phyloP scores from a whole-genome alignment of 257 asterid species.

The Solanum infundibuliforme region DNA sequence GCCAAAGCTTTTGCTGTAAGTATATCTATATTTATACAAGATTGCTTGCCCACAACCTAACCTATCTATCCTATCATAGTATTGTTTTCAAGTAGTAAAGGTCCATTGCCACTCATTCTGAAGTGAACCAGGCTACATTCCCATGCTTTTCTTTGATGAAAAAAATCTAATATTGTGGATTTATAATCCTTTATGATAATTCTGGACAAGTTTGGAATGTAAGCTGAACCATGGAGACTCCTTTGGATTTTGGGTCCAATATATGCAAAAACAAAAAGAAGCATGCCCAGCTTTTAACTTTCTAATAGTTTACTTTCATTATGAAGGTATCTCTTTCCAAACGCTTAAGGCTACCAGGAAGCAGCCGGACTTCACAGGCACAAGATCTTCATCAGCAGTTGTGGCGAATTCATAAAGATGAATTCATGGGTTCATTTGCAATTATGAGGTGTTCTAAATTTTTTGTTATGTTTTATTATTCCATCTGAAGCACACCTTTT shows the following conservation, averaged over 20 bases:
- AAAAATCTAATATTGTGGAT: not conserved
- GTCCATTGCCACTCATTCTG: not conserved
- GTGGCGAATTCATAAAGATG: conserved; percentile 95
- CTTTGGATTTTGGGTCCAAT: not conserved
- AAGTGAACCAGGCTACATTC: not conserved
- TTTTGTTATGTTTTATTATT: not conserved
- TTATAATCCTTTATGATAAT: not conserved
- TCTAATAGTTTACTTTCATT: conserved; percentile 1
- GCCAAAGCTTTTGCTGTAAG: not conserved
- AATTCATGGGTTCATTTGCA: conserved; percentile 59
- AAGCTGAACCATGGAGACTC: not conserved
- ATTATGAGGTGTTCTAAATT: conserved; percentile 61
- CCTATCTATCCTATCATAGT: not conserved
- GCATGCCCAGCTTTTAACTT: not conserved
- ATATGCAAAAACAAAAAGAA: not conserved
- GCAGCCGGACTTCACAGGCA: conserved; percentile 27
- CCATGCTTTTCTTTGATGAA: not conserved
- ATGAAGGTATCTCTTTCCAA: conserved; percentile 71
- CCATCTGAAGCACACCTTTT: not conserved
- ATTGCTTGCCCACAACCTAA: not conserved
- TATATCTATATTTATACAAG: not conserved
- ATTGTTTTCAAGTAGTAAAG: not conserved
- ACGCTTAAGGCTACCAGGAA: conserved; percentile 68
- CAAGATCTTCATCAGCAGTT: conserved; percentile 44
- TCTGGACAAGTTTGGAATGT: not conserved